Base-by-base conservation (phyloP, 306 rosid genomes). In the Begonia peltatifolia region DNA sequence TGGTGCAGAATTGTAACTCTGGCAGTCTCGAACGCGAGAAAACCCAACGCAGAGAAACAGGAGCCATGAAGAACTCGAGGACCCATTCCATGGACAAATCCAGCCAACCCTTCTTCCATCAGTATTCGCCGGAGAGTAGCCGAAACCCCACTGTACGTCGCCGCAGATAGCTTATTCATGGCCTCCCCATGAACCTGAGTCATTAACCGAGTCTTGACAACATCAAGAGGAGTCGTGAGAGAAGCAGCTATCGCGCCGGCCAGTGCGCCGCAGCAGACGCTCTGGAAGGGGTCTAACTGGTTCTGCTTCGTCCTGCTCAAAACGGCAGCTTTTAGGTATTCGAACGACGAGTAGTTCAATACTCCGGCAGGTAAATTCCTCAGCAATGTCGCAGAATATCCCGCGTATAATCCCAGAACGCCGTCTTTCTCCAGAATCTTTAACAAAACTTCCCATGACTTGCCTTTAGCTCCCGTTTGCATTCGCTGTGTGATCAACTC, bases 11-110 rank as follows among this genome's bases (percentile, higher is more conserved):
- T 66, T 0, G 74, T 38, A 55, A 85, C 75, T 79, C 86, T 78
- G 11, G 95, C 99, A 0, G 99, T 90, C 76, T 90, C 99, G 18
- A 90, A 90, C 0, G 95, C 95, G 56, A 90, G 86, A 68, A 80
- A 90, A 0, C 99, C 99, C 64, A 90, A 60, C 0, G 99, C 95
- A 0, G 97, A 83, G 59, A 85, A 90, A 57, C 99, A 83, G 35
- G 95, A 94, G 55, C 94, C 79, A 52, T 90, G 94, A 53, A 90
- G 65, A 64, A 90, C 88, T 62, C 99, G 59, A 4, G 95, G 99
- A 16, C 99, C 99, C 85, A 85, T 81, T 11, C 99, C 99, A 13
- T 87, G 67, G 0, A 82, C 82, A 4, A 90, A 56, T 13, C 97
- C 97, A 50, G 83, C 56, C 92, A 76, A 74, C 14, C 97, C 92